Evolutionary conservation across 2,329 filamentous ascomycete genomes (phyloP), one percentile per base, ranked within the genome.

Genomic region (Drechslerella dactyloides): DNA sequence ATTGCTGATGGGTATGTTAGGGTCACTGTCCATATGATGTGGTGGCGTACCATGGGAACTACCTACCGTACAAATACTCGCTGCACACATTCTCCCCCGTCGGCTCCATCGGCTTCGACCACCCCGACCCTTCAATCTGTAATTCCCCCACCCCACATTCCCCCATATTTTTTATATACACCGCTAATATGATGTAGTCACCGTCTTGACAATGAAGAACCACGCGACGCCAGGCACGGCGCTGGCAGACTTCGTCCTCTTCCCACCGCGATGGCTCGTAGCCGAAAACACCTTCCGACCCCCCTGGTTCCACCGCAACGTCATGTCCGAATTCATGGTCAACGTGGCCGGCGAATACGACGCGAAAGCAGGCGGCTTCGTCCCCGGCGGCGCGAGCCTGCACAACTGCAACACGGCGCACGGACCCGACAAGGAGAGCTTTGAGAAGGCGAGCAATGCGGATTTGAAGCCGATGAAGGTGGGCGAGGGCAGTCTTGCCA

Each of bases 21-120:
- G 78, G 82, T 10, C 90, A 92, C 78, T 88, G 87, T 0, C 89
- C 90, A 0, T 93, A 91, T 76, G 89, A 93, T 75, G 85, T 93
- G 0, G 89, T 91, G 1, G 89, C 87, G 1, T 93, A 89, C 89
- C 89, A 93, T 77, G 90, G 90, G 50, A 89, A 86, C 74, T 92
- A 91, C 80, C 89, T 89, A 72, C 90, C 90, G 0, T 91, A 87
- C 84, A 93, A 93, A 80, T 93, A 93, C 81, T 90, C 92, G 76
- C 83, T 93, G 0, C 88, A 87, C 24, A 86, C 89, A 33, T 93
- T 91, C 83, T 89, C 88, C 80, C 86, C 86, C 48, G 87, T 93
- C 50, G 90, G 89, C 19, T 86, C 84, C 61, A 86, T 90, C 74
- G 89, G 86, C 6, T 90, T 86, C 77, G 90, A 93, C 78, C 90